A percentile compares a stretch with the other conserved stretches of the same genome.
These are phyloP conservation scores for Rasamsonia emersonii DNA, from an alignment of 2,329 filamentous ascomycete genomes.

Conservation along the genomic window DNA sequence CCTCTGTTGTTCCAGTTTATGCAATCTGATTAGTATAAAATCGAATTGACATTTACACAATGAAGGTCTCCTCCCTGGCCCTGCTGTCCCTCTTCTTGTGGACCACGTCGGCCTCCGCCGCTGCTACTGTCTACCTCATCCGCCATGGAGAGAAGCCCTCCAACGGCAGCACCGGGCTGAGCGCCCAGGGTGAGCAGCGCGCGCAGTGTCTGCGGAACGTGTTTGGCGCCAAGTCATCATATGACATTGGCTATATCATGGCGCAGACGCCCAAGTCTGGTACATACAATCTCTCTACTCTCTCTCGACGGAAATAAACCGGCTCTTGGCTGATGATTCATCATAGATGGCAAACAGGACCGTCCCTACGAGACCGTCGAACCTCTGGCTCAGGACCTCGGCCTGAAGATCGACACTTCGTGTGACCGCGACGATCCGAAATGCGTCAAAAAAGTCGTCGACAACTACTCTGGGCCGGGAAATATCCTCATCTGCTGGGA, in stretches of 20 bases:
- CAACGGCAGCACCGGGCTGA: slow-evolving; percentile 43
- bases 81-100: slow-evolving; percentile 3
- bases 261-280: slow-evolving; percentile 44
- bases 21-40: no score
- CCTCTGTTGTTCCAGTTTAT: no score
- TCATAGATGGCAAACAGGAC: slow-evolving; percentile 40
- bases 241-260: slow-evolving; percentile 52
- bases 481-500: slow-evolving; percentile 59
- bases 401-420: slow-evolving; percentile 46
- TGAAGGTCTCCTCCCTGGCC: slow-evolving; percentile 5
- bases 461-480: slow-evolving; percentile 39
- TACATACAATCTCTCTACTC: slow-evolving; percentile 11
- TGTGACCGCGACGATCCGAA: slow-evolving; percentile 49
- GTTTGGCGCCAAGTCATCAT: slow-evolving; percentile 45
- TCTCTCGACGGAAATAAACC: not conserved
- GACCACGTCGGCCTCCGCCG: slow-evolving; percentile 8
- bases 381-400: slow-evolving; percentile 49
- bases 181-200: slow-evolving; percentile 43
- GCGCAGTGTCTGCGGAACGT: slow-evolving; percentile 52
- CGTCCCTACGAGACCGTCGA: slow-evolving; percentile 51
- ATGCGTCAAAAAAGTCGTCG: slow-evolving; percentile 46
- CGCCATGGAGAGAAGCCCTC: slow-evolving; percentile 56
- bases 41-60: no score
- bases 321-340: slow-evolving; percentile 10
- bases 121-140: slow-evolving; percentile 53